Base-by-base conservation (phyloP, 1,284 basidiomycete species). In the Coriolopsis trogii region DNA sequence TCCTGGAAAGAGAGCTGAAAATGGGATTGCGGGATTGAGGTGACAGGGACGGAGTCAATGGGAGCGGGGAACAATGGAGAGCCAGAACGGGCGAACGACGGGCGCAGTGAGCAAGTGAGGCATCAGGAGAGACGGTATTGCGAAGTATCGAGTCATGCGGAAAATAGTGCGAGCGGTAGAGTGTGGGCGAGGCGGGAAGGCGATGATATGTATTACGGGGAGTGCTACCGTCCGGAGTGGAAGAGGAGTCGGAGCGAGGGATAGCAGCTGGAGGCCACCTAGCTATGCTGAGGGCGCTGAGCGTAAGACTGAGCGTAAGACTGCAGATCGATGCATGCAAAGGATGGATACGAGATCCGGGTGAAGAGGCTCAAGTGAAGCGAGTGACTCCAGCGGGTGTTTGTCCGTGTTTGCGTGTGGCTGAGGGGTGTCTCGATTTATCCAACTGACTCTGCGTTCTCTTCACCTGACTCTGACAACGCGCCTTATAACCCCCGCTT, bases 401-500 rank as follows among this genome's bases (percentile, higher is more conserved):
- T 60, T 59, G 54, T 24, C 34, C 28, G 23, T 63, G 56, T 65
- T 63, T 63, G 55, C 39, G 44, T 49, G 60, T 62, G 62, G 62
- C 62, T 53, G 57, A 40, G 31, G 51, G 26, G 24, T 8, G 41
- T 23, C 49, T 55, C 56, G 58, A 58, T 61, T 59, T 60, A 51
- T 46, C 54, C 49, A 53, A 28, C 46, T 64, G 63, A 66, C 63
- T 64, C 63, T 60, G 46, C 53, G 37, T 39, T 52, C 48, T 53
- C 49, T 54, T 23, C 54, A 55, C 46, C 52, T 62, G 60, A 61
- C 63, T 63, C 62, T 56, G 28, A 40, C 53, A 49, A 55, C 58
- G 55, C 58, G 59, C 59, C 59, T 63, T 65, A 64, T 64, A 65
- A 54, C 58, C 47, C 52, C 54, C 53, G 49, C 51, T 40, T 46